Evolutionary conservation across 768 basidiomycete species (phyloP).

Genomic region (Kwoniella shandongensis): DNA sequence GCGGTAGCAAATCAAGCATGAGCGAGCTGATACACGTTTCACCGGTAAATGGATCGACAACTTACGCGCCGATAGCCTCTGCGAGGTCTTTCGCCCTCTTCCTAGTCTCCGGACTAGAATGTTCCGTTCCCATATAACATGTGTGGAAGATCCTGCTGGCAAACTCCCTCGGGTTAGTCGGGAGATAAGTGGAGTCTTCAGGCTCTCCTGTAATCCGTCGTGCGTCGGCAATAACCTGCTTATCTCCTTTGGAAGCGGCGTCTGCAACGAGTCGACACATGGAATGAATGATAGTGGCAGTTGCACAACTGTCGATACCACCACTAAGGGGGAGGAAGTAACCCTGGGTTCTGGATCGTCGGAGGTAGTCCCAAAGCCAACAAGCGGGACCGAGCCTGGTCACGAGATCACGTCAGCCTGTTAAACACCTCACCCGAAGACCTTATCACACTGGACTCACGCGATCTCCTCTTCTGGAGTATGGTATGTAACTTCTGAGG

Average conservation of each 20-base stretch:
- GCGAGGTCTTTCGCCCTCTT: conserved; percentile 81
- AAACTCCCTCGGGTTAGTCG: conserved; percentile 84
- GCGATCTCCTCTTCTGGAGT: conserved; percentile 95
- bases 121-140: conserved; percentile 98
- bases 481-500: conserved; percentile 69
- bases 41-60: not conserved
- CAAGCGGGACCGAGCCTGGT: conserved; percentile 92
- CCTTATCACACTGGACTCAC: conserved; percentile 59
- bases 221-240: conserved; percentile 86
- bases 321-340: conserved; percentile 95
- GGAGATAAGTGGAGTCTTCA: conserved; percentile 75
- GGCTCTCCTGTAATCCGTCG: conserved; percentile 83
- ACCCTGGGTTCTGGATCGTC: conserved; percentile 87
- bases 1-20: conserved; percentile 11
- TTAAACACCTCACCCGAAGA: not conserved
- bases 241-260: conserved; percentile 72
- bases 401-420: not conserved
- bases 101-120: conserved; percentile 84
- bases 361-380: conserved; percentile 99
- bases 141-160: conserved; percentile 87
- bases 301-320: conserved; percentile 96
- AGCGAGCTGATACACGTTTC: not conserved
- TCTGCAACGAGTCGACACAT: conserved; percentile 91
- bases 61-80: conserved; percentile 82
- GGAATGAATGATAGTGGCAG: conserved; percentile 89